phyloP scores from a whole-genome alignment of 1,284 basidiomycete species.

The Ustilago loliicola region DNA sequence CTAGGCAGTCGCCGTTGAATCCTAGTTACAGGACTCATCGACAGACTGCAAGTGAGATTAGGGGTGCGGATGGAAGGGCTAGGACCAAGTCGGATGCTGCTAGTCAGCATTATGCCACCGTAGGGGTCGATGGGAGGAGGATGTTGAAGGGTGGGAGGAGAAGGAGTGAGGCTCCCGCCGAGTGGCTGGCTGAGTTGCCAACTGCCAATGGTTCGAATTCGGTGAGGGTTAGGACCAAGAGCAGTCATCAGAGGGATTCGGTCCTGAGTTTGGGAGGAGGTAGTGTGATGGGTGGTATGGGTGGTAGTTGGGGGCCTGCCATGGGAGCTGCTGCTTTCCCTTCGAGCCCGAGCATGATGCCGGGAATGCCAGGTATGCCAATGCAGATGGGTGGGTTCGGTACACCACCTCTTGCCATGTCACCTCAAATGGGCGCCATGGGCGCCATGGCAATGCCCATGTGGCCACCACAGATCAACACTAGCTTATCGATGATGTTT shows the following conservation, averaged over 20 bases:
- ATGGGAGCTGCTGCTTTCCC: constrained; percentile 17
- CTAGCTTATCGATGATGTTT: constrained; percentile 28
- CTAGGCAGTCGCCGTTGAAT: constrained; percentile 34
- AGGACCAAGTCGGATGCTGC: constrained; percentile 34
- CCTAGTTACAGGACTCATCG: constrained; percentile 21
- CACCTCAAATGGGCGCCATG: constrained; percentile 12
- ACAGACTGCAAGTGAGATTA: constrained; percentile 24
- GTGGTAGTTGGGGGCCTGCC: background rate
- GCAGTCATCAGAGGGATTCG: constrained; percentile 19
- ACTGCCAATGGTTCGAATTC: constrained; percentile 1
- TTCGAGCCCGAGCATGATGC: constrained; percentile 12
- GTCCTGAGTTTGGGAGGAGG: constrained; percentile 18
- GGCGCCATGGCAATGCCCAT: too few relatives aligned
- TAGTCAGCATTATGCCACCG: constrained; percentile 8
- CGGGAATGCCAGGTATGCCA: background rate
- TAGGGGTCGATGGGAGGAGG: constrained; percentile 13
- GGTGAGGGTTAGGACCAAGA: constrained; percentile 5
- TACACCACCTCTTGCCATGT: constrained; percentile 2
- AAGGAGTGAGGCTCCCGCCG: constrained; percentile 42
- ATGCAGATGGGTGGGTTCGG: constrained; percentile 10
- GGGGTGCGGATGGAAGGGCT: background rate
- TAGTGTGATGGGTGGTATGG: background rate
- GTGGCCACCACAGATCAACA: constrained; percentile 12
- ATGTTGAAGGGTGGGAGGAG: constrained; percentile 16
- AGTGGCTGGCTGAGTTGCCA: constrained; percentile 34